Conservation (phyloP, 192 early-diverging fungal genomes). For the Backusella parvicylindrica region DNA sequence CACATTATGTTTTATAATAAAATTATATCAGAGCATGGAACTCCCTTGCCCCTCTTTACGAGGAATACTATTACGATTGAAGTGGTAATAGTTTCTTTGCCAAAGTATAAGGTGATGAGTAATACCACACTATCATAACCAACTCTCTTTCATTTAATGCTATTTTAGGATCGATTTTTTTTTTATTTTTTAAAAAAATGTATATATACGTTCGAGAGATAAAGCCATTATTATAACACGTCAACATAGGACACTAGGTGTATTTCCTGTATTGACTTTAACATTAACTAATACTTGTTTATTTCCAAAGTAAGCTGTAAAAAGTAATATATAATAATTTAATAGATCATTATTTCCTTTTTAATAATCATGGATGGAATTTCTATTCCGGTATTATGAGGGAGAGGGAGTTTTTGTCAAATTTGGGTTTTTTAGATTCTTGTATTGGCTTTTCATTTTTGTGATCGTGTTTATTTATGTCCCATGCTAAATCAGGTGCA, state of each 20-base stretch:
- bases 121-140: no score
- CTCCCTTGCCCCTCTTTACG: background rate
- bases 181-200: no score
- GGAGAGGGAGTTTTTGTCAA: background rate
- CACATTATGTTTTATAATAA: background rate
- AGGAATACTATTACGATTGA: background rate
- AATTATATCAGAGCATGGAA: background rate
- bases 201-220: no score
- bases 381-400: background rate
- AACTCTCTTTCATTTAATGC: no score
- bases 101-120: background rate
- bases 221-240: no score
- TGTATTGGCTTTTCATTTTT: background rate
- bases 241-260: no score
- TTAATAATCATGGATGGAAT: background rate
- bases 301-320: no score
- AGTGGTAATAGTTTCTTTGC: background rate
- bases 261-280: no score
- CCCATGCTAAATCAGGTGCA: conserved; percentile 4
- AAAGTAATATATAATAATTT: no score
- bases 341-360: background rate
- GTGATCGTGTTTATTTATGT: background rate
- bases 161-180: no score
- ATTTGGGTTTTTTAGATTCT: background rate
- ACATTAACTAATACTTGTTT: no score